Evolutionary conservation across 805 yeast genomes (phyloP), one percentile per base, ranked within the genome.

Genomic region (Henningerozyma blattae): DNA sequence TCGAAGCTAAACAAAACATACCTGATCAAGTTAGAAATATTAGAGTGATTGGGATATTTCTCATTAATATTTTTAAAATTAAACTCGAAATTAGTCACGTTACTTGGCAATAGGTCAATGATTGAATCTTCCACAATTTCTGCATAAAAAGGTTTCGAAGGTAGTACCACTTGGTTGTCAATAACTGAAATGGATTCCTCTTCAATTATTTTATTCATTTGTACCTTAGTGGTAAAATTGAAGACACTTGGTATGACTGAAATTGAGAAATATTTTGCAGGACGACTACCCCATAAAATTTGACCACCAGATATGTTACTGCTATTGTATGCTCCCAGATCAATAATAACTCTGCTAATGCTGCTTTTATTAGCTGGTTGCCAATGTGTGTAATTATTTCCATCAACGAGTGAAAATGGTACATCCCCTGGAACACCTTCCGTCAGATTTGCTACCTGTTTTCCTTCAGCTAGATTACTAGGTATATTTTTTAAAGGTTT

Each of bases 361-460:
- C 55, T 44, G 12, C 32, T 27, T 30, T 64, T 65, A 31, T 56
- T 50, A 18, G 52, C 51, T 5, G 77, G 74, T 53, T 77, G 84
- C 86, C 84, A 83, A 41, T 66, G 73, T 1, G 86, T 79, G 39
- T 72, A 70, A 47, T 76, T 77, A 52, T 75, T 82, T 10, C 86
- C 86, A 52, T 84, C 94, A 33, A 75, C 63, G 17, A 77, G 74
- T 41, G 81, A 68, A 18, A 66, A 56, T 2, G 76, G 52, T 14
- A 72, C 71, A 45, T 83, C 93, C 12, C 89, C 89, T 35, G 68
- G 72, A 36, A 68, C 71, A 15, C 85, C 76, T 4, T 64, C 67
- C 2, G 77, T 69, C 31, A 77, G 54, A 34, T 72, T 68, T 1
- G 63, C 55, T 17, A 76, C 70, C n/a, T 62, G 58, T 4, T 59